These are phyloP conservation scores for Xenoacremonium recifei DNA, from an alignment of 2,329 filamentous ascomycete species.

Conservation along the genomic window DNA sequence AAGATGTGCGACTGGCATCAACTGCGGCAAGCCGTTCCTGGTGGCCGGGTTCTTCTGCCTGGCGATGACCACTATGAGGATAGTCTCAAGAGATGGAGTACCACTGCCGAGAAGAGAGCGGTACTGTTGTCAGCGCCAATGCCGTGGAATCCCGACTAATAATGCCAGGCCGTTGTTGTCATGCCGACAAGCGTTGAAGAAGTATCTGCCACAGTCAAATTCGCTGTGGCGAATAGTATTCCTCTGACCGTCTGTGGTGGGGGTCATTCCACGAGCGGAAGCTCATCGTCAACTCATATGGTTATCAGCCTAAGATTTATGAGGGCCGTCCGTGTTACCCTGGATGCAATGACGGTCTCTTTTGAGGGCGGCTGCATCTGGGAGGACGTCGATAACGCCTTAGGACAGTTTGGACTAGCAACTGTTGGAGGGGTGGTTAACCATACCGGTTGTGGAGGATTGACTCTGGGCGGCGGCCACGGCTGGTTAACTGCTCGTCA, in stretches of 20 bases:
- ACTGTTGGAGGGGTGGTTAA: constrained; percentile 62
- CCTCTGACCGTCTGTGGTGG: constrained; percentile 53
- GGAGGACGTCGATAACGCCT: constrained; percentile 52
- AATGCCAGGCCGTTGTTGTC: constrained; percentile 42
- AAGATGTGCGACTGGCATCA: constrained; percentile 9
- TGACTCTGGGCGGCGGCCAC: constrained; percentile 58
- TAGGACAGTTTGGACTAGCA: constrained; percentile 48
- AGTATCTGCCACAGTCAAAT: constrained; percentile 20
- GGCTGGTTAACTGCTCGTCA: constrained; percentile 54
- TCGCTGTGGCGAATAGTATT: constrained; percentile 33
- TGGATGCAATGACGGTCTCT: constrained; percentile 39
- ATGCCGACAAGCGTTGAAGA: constrained; percentile 37
- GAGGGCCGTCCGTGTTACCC: constrained; percentile 46
- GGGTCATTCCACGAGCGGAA: constrained; percentile 53
- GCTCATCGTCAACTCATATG: constrained; percentile 48
- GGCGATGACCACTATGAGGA: constrained; percentile 30
- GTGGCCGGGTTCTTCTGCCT: constrained; percentile 28
- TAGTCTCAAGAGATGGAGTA: constrained; percentile 34
- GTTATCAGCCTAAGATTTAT: constrained; percentile 55
- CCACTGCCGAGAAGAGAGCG: constrained; percentile 33
- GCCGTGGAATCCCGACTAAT: constrained; percentile 5
- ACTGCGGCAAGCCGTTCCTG: constrained; percentile 10
- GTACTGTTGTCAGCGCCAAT: too few species aligned
- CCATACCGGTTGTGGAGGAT: constrained; percentile 59
- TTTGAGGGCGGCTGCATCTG: constrained; percentile 51